Base-by-base conservation (phyloP, 1,284 basidiomycete genomes). In the Mycena sp. region DNA sequence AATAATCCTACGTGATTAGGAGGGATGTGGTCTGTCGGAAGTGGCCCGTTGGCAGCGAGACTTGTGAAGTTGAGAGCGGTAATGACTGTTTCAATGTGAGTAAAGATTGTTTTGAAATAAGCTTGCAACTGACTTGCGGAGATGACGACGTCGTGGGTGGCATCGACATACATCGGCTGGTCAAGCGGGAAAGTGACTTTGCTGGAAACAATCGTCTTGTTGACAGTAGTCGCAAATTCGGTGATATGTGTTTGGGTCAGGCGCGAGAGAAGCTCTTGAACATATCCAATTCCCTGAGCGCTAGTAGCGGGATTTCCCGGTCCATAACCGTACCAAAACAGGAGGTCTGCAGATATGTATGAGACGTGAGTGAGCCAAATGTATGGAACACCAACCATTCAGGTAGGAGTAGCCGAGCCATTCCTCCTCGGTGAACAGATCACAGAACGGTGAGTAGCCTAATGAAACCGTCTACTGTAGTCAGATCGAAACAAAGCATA, bases 371-470 rank as follows among this genome's bases (percentile, higher is more conserved):
- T 17, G 3, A 25, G n/a, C 6, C 46, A 16, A 52, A n/a, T 41
- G 26, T 32, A 38, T 19, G 1, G 45, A 6, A 25, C 38, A 53
- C 12, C 29, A 43, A 23, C 61, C 83, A 28, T 71, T 70, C 23
- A 87, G 81, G 65, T 95, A 96, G 73, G 94, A 87, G 75, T 93
- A 96, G 7, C 92, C 94, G 68, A 90, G 85, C 90, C 94, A 95
- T 74, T 98, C 95, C 45, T 93, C 89, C 72, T 91, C 82, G 0
- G 92, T 95, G 77, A 98, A 98, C 1, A 98, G 80, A 49, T 87
- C 85, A 70, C 96, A 98, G 78, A 97, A 98, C 65, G 87, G 88
- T 19, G 91, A 94, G 73, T 92, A 95, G 2, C 95, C 95, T n/a
- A 96, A 83, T 0, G 94, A 91, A 38, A 96, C 93, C 6, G 95